Conservation (phyloP, 2,329 filamentous ascomycete species). For the Colletotrichum magnum region DNA sequence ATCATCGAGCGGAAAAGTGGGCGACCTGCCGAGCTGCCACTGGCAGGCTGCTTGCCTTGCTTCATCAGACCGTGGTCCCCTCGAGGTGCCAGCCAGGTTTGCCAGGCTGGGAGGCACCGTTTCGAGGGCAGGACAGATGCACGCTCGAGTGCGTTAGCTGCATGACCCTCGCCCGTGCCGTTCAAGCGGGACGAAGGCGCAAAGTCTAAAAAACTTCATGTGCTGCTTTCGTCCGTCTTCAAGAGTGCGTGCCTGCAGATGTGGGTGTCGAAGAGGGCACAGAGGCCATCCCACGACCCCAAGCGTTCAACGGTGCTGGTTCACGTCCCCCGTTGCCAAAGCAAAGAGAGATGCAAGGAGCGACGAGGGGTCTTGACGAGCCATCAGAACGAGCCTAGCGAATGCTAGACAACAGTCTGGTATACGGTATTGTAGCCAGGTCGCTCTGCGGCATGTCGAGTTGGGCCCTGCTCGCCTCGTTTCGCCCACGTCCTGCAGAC, state of each 20-base stretch:
- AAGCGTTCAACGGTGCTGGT: slow-evolving; percentile 20
- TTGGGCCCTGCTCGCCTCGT: slow-evolving; percentile 7
- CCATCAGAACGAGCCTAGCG: neutral
- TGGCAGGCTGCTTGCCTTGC: neutral
- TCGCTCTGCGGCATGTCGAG: no score
- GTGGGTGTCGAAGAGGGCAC: slow-evolving; percentile 23
- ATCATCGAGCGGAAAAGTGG: slow-evolving; percentile 11
- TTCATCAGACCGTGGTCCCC: no score
- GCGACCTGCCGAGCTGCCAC: neutral
- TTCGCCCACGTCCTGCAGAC: slow-evolving; percentile 13
- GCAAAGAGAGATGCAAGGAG: neutral
- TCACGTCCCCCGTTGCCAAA: slow-evolving; percentile 4
- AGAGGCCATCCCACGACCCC: slow-evolving; percentile 21
- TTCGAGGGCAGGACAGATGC: slow-evolving; percentile 2
- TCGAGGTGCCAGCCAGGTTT: slow-evolving; percentile 17
- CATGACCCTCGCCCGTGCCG: slow-evolving; percentile 37
- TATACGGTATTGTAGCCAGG: no score
- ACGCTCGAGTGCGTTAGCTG: slow-evolving; percentile 33
- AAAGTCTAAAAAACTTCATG: slow-evolving; percentile 22
- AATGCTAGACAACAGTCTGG: no score
- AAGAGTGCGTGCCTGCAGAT: slow-evolving; percentile 2
- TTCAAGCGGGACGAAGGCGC: slow-evolving; percentile 38
- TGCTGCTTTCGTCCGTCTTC: slow-evolving; percentile 31
- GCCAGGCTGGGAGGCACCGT: slow-evolving; percentile 10
- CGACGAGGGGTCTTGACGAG: neutral